Evolutionary conservation across 495 filamentous ascomycete genomes (phyloP), one percentile per base, ranked within the genome.

Genomic region (Penicillium coprophilum): DNA sequence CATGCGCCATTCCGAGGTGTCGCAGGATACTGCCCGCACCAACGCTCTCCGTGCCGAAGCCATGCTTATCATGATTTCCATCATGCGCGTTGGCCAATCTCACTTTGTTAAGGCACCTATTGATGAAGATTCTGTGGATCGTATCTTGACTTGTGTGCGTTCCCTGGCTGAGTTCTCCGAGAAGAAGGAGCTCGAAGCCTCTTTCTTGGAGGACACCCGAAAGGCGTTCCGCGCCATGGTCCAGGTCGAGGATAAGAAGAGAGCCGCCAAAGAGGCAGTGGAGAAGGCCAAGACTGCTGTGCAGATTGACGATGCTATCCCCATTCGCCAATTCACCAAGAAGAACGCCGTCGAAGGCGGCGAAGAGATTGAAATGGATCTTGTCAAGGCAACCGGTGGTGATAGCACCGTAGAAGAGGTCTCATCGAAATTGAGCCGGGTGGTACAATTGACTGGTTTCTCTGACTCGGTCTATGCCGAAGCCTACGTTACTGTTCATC

Each of bases 11-110:
- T 88, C 92, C 4, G 92, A 97, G 71, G 92, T 97, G 56, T 96
- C 92, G 17, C 79, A 89, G 21, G 94, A 97, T 62, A 72, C 76
- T 24, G 88, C 89, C 30, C 88, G 95, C 19, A 97, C 92, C 13
- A 97, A 97, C 65, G 92, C 93, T 32, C 82, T 99, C 4, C 87
- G 90, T 23, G 94, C 94, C 4, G 95, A 99, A 74, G 95, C 95
- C 28, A 99, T 97, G 95, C 81, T 97, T 41, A 97, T 97, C 69
- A 96, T 98, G 92, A 96, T 97, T 60, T 96, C 92, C 19, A 94
- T 99, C 64, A 89, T 97, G 59, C 91, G 95, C 57, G 95, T 96
- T 56, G 95, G 95, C 12, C 95, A 99, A 73, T 96, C 92, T 8
- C 90, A 94, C 62, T 99, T 99, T 56, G 95, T 96, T 66, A 97